Conservation (phyloP, 1,284 basidiomycete species). For the Heterobasidion annosum region DNA sequence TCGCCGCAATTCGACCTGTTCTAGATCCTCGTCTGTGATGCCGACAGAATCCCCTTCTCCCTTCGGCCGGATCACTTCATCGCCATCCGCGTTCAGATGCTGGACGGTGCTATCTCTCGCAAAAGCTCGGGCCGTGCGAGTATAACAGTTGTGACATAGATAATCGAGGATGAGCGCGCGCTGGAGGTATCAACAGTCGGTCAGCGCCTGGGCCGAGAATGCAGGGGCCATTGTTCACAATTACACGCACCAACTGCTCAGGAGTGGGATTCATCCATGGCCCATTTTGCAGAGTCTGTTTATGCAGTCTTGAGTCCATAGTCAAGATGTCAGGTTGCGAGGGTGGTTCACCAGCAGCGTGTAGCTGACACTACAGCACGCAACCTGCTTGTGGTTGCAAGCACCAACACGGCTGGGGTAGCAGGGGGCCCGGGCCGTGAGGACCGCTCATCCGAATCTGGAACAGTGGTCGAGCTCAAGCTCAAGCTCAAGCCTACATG, state of each 20-base stretch:
- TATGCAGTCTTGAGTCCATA: conserved; percentile 1
- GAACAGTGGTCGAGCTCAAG: too few relatives aligned
- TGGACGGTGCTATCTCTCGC: conserved; percentile 52
- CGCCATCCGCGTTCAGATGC: conserved; percentile 60
- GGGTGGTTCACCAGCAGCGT: neutral
- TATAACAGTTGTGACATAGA: conserved; percentile 66
- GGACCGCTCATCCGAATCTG: too few relatives aligned
- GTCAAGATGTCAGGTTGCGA: neutral
- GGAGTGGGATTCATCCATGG: neutral
- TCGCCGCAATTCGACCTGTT: conserved; percentile 43
- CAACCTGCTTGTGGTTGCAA: too few relatives aligned
- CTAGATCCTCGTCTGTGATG: conserved; percentile 33
- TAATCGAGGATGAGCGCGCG: conserved; percentile 76
- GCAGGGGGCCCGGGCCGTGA: too few relatives aligned
- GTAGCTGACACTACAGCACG: too few relatives aligned
- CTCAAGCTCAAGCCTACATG: too few relatives aligned
- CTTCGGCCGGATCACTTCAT: conserved; percentile 37
- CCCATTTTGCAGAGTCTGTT: neutral
- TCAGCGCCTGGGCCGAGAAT: neutral
- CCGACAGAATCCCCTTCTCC: conserved; percentile 19
- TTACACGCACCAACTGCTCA: conserved; percentile 2
- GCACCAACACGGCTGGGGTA: too few relatives aligned
- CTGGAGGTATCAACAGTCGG: conserved; percentile 22
- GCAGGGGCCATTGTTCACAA: neutral
- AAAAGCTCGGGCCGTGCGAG: conserved; percentile 64